Conservation (phyloP, 768 basidiomycete species). For the Boletus huronensis region DNA sequence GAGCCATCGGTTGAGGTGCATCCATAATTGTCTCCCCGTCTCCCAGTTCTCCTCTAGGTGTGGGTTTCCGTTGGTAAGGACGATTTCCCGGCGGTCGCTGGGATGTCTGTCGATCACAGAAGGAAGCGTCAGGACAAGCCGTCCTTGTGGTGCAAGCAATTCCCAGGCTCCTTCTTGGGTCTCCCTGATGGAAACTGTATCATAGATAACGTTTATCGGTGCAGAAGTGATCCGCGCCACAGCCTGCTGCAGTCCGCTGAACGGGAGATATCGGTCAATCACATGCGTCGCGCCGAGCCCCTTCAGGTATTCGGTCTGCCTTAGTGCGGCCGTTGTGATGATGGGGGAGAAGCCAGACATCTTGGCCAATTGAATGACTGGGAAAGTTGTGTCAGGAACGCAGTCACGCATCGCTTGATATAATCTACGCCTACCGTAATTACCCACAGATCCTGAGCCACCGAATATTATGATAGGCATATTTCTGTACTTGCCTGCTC, state of each 20-base stretch:
- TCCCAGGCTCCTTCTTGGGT: slow-evolving; percentile 39
- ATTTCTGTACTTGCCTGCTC: slow-evolving; percentile 40
- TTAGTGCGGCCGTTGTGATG: slow-evolving; percentile 34
- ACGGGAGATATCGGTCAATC: slow-evolving; percentile 31
- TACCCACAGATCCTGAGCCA: slow-evolving; percentile 48
- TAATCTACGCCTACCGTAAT: slow-evolving; percentile 38
- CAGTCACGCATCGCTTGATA: slow-evolving; percentile 3
- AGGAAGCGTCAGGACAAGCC: slow-evolving; percentile 34
- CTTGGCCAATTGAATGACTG: slow-evolving; percentile 40
- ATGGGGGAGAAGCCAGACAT: slow-evolving; percentile 40
- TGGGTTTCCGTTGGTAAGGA: slow-evolving; percentile 33
- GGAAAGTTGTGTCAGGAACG: slow-evolving; percentile 14
- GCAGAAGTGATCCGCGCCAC: slow-evolving; percentile 36
- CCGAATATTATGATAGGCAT: slow-evolving; percentile 47
- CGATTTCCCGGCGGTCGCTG: slow-evolving; percentile 27
- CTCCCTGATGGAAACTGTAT: slow-evolving; percentile 36
- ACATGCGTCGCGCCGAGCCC: slow-evolving; percentile 34
- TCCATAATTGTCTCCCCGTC: slow-evolving; percentile 32
- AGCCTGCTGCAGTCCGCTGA: slow-evolving; percentile 31
- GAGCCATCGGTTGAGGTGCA: slow-evolving; percentile 26
- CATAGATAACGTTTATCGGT: slow-evolving; percentile 36
- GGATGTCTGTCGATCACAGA: slow-evolving; percentile 29
- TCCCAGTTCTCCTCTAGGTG: slow-evolving; percentile 34
- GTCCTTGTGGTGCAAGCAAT: slow-evolving; percentile 37
- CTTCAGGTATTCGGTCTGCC: slow-evolving; percentile 35